Base-by-base conservation (phyloP, 768 basidiomycete species). In the Ramaria sp. region DNA sequence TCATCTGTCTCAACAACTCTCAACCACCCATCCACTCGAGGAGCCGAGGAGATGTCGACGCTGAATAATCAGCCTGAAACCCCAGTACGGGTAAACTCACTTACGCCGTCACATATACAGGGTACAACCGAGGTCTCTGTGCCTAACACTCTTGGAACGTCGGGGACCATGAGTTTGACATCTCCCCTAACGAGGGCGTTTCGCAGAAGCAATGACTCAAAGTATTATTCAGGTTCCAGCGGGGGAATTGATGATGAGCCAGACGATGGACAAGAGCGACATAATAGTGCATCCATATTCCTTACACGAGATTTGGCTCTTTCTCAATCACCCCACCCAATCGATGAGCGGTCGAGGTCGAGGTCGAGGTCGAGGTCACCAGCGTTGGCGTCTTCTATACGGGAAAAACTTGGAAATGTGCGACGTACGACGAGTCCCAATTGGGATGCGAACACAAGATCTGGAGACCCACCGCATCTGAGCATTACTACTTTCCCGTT, bases 111-210 rank as follows among this genome's bases (percentile, higher is more conserved):
- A 34, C 32, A 8, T 13, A 13, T 34, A 13, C 32, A 34, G 32
- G 7, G 13, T 34, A 34, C 7, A 13, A 13, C 32, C 8, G 32
- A 34, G 32, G 32, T 8, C 32, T 34, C 32, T 2, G 13, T 9
- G 32, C 8, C 7, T 13, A 34, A 8, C 13, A 45, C 45, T 13
- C 32, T 43, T 16, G 43, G 53, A 2, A 20, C 41, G 12, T n/a
- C 22, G 1, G 18, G 24, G 10, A 47, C 32, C n/a, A 42, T 43
- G 38, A 51, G 50, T 20, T 24, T 51, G 30, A 44, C 37, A 36
- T 55, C 53, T 2, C 53, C 53, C 13, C 27, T 55, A 27, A 55
- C 53, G 3, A 27, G 44, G 18, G 53, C 53, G 12, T 55, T 55
- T 30, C 53, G 53, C 18, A 12, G 12, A 3, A 55, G 53, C 36